These are phyloP conservation scores for Eucalyptus marginata DNA, from an alignment of 345 rosid species.

Conservation along the genomic window DNA sequence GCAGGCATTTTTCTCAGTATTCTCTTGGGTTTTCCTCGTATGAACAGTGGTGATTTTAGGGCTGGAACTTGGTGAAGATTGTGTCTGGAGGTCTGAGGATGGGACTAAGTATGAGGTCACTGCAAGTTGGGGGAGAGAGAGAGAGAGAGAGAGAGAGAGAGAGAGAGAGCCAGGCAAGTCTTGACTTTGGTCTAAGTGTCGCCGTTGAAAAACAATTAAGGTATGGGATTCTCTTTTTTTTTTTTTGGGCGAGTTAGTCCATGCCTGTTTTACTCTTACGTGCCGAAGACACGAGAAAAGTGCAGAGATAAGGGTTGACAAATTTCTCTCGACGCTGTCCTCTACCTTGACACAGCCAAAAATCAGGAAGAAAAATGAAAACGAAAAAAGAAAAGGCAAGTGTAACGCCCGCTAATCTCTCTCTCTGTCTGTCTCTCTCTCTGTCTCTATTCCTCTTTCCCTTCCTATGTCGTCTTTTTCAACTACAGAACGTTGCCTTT, in stretches of 20 bases:
- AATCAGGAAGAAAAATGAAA: not conserved
- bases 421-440: not conserved
- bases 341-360: not conserved
- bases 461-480: not conserved
- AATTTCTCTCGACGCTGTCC: not conserved
- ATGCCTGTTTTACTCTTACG: not conserved
- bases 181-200: not conserved
- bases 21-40: not conserved
- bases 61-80: not conserved
- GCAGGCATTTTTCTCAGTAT: conserved; percentile 17
- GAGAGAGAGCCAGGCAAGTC: not conserved
- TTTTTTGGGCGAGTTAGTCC: not conserved
- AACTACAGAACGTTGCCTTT: not conserved
- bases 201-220: not conserved
- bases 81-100: not conserved
- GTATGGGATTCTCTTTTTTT: not conserved
- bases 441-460: not conserved
- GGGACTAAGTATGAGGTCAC: not conserved
- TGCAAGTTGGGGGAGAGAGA: not conserved
- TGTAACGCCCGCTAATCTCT: not conserved
- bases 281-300: not conserved
- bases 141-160: not conserved
- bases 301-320: not conserved
- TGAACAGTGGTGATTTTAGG: not conserved
- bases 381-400: not conserved